Conservation (phyloP, 1,284 basidiomycete genomes). For the Lignosus rhinocerotis region DNA sequence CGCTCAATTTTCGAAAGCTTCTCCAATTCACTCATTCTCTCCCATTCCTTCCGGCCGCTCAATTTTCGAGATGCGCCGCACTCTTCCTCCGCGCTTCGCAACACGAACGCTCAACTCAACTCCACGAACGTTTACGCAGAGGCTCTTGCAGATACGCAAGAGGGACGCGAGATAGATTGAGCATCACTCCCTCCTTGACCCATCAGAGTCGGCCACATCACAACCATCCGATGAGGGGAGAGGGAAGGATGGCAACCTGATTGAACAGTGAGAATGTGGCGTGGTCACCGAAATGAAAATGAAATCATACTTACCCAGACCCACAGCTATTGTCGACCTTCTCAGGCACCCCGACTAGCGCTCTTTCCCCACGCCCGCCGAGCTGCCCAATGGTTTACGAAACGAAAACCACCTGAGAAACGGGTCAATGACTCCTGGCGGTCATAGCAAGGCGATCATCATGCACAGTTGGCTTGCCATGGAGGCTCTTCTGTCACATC, state of each 20-base stretch:
- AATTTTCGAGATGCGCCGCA: too few species aligned
- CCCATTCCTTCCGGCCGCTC: background rate
- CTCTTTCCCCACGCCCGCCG: background rate
- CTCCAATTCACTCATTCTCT: background rate
- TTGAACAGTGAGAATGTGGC: background rate
- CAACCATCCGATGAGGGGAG: background rate
- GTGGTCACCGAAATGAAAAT: background rate
- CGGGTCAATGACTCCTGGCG: too few species aligned
- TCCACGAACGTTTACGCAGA: background rate
- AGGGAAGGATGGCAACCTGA: slow-evolving; percentile 3
- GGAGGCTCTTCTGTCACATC: too few species aligned
- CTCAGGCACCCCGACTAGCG: background rate
- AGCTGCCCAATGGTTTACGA: background rate
- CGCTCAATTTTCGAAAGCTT: background rate
- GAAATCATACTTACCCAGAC: background rate
- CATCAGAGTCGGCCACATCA: background rate
- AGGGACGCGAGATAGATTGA: too few species aligned
- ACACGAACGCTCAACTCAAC: background rate
- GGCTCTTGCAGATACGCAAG: background rate
- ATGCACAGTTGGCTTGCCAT: too few species aligned
- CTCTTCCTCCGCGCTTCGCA: background rate
- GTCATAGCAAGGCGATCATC: too few species aligned
- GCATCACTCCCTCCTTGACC: too few species aligned
- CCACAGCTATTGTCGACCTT: background rate
- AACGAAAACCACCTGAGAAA: too few species aligned